These are phyloP conservation scores for Vanrija sp. DNA, from an alignment of 1,284 basidiomycete genomes.

Conservation along the genomic window DNA sequence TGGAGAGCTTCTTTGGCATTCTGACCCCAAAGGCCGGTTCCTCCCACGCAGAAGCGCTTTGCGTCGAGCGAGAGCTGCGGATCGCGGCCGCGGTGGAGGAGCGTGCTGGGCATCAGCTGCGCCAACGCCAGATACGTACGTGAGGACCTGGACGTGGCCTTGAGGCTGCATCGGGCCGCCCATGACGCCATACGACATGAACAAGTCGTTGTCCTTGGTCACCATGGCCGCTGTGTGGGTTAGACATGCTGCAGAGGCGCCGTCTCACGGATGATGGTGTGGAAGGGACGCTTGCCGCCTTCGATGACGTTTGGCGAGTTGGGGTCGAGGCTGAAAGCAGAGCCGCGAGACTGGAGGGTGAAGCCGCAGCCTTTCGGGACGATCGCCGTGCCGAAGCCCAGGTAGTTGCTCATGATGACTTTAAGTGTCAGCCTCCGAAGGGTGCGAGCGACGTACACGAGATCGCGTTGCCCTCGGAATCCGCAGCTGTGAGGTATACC, in stretches of 20 bases:
- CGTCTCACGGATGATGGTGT: conserved; percentile 73
- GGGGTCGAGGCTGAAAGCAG: conserved; percentile 72
- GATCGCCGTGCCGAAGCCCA: conserved; percentile 62
- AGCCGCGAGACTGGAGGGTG: conserved; percentile 89
- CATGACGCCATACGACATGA: conserved; percentile 88
- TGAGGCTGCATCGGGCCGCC: conserved; percentile 50
- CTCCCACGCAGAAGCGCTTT: conserved; percentile 81
- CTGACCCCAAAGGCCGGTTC: conserved; percentile 63
- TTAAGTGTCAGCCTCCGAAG: no score
- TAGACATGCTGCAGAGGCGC: neutral
- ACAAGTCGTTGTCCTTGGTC: conserved; percentile 64
- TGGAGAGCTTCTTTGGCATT: conserved; percentile 53
- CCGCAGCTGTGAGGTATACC: conserved; percentile 83
- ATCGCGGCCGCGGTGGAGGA: conserved; percentile 67
- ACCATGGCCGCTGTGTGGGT: conserved; percentile 66
- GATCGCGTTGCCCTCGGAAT: conserved; percentile 88
- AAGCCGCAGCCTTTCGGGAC: conserved; percentile 91
- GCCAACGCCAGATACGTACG: no score
- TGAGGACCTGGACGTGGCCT: conserved; percentile 55
- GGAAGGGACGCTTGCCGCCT: conserved; percentile 85
- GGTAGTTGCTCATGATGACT: neutral
- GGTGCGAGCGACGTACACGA: conserved; percentile 34
- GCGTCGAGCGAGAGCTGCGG: conserved; percentile 82
- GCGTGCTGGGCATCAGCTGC: conserved; percentile 59
- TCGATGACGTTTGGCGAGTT: conserved; percentile 77